Evolutionary conservation across 2,329 filamentous ascomycete species (phyloP).

Genomic region (Penicillium sp.): DNA sequence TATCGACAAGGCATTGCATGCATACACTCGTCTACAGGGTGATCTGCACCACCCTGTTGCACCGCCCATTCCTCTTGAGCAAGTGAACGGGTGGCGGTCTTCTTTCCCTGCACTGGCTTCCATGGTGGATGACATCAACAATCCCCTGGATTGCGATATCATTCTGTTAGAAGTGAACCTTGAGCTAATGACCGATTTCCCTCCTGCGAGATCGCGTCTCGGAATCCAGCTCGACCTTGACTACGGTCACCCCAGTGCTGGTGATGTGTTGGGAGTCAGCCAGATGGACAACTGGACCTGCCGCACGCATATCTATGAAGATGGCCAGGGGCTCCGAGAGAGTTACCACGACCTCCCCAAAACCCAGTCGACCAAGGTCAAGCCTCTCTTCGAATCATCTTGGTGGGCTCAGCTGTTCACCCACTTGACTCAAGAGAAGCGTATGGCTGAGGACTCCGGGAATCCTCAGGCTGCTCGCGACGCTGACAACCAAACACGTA

Average conservation of each 20-base stretch:
- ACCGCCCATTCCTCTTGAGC: constrained; percentile 41
- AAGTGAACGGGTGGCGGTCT: constrained; percentile 40
- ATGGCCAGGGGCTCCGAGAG: constrained; percentile 32
- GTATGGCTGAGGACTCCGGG: constrained; percentile 38
- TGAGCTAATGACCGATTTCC: constrained; percentile 45
- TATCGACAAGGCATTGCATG: constrained; percentile 43
- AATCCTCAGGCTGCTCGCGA: constrained; percentile 30
- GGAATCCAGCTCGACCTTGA: constrained; percentile 45
- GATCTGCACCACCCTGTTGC: constrained; percentile 36
- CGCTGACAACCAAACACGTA: constrained; percentile 36
- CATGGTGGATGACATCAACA: constrained; percentile 35
- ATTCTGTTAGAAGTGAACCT: constrained; percentile 46
- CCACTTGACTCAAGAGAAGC: constrained; percentile 41
- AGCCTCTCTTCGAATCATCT: constrained; percentile 44
- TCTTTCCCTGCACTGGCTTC: constrained; percentile 42
- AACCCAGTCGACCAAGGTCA: constrained; percentile 40
- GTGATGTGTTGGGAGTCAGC: constrained; percentile 32
- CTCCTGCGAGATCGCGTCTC: constrained; percentile 40
- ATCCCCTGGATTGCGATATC: constrained; percentile 41
- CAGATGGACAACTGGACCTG: constrained; percentile 46
- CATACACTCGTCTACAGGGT: constrained; percentile 44
- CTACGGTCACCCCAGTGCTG: constrained; percentile 35
- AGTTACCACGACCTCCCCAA: constrained; percentile 35
- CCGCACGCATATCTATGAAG: constrained; percentile 43
- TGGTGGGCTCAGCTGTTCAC: constrained; percentile 49